These are phyloP conservation scores for Colletotrichum lupini DNA, from an alignment of 2,329 filamentous ascomycete genomes.

Conservation along the genomic window DNA sequence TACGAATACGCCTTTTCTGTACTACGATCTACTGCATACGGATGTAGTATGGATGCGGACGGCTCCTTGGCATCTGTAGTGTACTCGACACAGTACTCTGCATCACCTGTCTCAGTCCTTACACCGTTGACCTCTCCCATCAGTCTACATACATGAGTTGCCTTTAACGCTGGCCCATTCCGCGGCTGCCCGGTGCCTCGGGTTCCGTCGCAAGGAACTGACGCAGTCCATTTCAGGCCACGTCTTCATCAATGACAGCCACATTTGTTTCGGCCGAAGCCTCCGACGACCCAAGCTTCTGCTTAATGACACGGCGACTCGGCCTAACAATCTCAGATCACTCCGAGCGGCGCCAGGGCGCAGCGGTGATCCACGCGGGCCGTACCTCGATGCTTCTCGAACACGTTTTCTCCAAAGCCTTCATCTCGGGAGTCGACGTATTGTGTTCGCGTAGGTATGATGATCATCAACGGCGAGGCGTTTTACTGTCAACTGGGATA, in stretches of 20 bases:
- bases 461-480: background rate
- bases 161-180: background rate
- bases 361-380: conserved; percentile 3
- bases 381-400: conserved; percentile 3
- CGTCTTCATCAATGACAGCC: conserved; percentile 23
- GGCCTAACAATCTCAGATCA: background rate
- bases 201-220: conserved; percentile 22
- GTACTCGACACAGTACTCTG: background rate
- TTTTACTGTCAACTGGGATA: background rate
- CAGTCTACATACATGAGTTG: background rate
- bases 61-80: background rate
- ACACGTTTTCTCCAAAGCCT: background rate
- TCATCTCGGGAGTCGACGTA: background rate
- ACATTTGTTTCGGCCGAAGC: conserved; percentile 15
- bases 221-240: conserved; percentile 1
- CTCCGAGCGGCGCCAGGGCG: background rate
- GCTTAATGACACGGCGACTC: background rate
- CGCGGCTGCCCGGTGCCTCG: conserved; percentile 10
- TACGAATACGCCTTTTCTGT: no score
- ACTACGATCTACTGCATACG: no score
- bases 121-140: background rate
- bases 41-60: background rate
- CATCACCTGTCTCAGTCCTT: background rate
- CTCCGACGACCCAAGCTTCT: background rate
- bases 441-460: background rate